phyloP scores from a whole-genome alignment of 768 basidiomycete species.

The Russula sp. region DNA sequence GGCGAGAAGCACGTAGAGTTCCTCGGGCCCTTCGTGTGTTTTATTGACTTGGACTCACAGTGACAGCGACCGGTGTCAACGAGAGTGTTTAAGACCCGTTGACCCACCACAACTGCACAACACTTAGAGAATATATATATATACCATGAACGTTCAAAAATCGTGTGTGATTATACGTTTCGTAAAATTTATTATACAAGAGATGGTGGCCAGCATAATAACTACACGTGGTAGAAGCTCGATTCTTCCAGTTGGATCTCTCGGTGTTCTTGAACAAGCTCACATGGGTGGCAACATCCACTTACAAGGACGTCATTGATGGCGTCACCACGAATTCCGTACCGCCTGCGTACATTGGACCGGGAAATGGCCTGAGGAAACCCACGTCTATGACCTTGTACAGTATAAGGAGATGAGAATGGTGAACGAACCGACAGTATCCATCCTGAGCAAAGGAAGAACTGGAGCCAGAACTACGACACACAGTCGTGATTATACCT shows the following conservation, averaged over 20 bases:
- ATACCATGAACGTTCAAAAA: too few species aligned
- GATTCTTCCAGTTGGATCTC: constrained; percentile 9
- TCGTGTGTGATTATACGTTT: too few species aligned
- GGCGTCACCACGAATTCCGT: constrained; percentile 5
- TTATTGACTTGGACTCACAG: too few species aligned
- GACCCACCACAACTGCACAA: too few species aligned
- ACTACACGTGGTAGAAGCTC: neutral
- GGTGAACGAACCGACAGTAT: neutral
- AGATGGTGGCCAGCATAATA: neutral
- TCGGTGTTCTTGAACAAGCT: constrained; percentile 14
- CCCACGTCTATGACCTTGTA: neutral
- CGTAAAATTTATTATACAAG: neutral
- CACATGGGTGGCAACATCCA: neutral
- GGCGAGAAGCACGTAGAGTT: too few species aligned
- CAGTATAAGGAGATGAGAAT: neutral
- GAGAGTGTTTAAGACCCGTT: too few species aligned
- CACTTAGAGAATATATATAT: too few species aligned
- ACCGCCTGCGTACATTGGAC: constrained; percentile 1
- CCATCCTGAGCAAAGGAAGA: neutral
- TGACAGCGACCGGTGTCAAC: too few species aligned
- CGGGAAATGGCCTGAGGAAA: neutral
- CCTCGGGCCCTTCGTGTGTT: too few species aligned
- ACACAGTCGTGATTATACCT: neutral
- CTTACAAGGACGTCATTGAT: neutral
- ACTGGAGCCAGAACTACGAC: neutral